Evolutionary conservation across 768 basidiomycete species (phyloP).

Genomic region (Mycena leptocephala): DNA sequence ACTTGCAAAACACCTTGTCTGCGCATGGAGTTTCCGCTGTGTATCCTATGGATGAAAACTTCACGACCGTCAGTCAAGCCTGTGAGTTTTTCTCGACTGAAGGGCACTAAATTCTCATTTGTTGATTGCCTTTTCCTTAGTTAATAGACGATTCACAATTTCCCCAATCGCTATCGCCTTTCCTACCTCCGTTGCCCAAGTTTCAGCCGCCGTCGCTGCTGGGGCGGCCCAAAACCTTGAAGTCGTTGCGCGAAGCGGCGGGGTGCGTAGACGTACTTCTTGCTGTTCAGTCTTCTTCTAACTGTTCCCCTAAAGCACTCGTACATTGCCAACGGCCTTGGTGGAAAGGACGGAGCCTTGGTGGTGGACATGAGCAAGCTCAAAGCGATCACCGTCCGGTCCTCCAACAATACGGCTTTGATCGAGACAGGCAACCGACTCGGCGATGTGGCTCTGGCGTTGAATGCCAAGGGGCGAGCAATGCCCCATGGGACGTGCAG

Average conservation of each 20-base stretch:
- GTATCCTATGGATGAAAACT: conserved; percentile 21
- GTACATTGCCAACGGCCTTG: no score
- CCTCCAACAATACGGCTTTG: no score
- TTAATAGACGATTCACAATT: conserved; percentile 57
- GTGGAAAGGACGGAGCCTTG: no score
- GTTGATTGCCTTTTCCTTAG: conserved; percentile 40
- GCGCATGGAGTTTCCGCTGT: conserved; percentile 24
- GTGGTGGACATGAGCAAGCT: no score
- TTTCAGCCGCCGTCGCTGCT: conserved; percentile 54
- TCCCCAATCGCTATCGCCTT: conserved; percentile 56
- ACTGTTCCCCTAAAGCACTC: no score
- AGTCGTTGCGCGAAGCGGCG: conserved; percentile 61
- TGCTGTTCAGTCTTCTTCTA: no score
- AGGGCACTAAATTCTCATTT: conserved; percentile 8
- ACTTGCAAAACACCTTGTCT: conserved; percentile 25
- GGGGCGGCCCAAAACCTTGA: conserved; percentile 50
- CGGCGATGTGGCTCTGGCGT: no score
- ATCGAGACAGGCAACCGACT: no score
- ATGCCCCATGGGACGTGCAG: no score
- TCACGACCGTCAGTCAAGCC: conserved; percentile 18
- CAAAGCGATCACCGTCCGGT: no score
- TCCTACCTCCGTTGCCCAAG: conserved; percentile 49
- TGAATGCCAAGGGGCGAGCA: no score
- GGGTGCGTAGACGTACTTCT: conserved; percentile 47
- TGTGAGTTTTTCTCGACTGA: conserved; percentile 22